Evolutionary conservation across 169 alveolate genomes (phyloP).

Genomic region (Plasmodium blacklocki): DNA sequence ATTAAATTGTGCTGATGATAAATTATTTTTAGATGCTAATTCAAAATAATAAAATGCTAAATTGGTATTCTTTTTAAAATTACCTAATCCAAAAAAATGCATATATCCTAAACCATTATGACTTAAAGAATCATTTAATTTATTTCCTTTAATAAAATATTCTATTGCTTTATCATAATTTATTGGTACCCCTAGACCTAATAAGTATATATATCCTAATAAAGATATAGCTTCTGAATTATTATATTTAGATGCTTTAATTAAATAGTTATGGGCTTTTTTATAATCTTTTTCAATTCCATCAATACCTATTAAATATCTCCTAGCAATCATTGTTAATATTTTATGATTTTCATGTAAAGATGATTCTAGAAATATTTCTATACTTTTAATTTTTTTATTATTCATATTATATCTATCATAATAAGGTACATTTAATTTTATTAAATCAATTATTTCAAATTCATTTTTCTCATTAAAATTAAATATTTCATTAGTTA

Average conservation of each 20-base stretch:
- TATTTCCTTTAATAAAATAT: slow-evolving; percentile 59
- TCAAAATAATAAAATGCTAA: slow-evolving; percentile 74
- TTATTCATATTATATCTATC: slow-evolving; percentile 59
- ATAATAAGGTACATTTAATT: slow-evolving; percentile 43
- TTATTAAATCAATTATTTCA: slow-evolving; percentile 38
- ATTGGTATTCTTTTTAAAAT: slow-evolving; percentile 25
- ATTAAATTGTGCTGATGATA: slow-evolving; percentile 68
- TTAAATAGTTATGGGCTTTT: slow-evolving; percentile 36
- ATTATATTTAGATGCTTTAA: slow-evolving; percentile 38
- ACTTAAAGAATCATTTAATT: slow-evolving; percentile 69
- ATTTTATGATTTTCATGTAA: slow-evolving; percentile 66
- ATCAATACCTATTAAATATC: slow-evolving; percentile 52
- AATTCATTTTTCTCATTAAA: slow-evolving; percentile 48
- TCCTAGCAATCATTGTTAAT: slow-evolving; percentile 52
- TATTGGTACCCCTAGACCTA: slow-evolving; percentile 60
- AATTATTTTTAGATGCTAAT: slow-evolving; percentile 43
- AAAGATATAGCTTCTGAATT: slow-evolving; percentile 65
- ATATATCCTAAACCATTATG: slow-evolving; percentile 69
- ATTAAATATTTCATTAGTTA: slow-evolving; percentile 50
- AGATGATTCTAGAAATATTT: slow-evolving; percentile 62
- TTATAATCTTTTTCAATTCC: slow-evolving; percentile 58
- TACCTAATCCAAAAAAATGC: slow-evolving; percentile 68
- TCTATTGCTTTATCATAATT: slow-evolving; percentile 42
- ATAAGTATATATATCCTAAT: slow-evolving; percentile 44
- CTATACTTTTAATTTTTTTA: slow-evolving; percentile 55